These are phyloP conservation scores for Saccharomycopsis crataegensis DNA, from an alignment of 1,139 yeast species.

Conservation along the genomic window DNA sequence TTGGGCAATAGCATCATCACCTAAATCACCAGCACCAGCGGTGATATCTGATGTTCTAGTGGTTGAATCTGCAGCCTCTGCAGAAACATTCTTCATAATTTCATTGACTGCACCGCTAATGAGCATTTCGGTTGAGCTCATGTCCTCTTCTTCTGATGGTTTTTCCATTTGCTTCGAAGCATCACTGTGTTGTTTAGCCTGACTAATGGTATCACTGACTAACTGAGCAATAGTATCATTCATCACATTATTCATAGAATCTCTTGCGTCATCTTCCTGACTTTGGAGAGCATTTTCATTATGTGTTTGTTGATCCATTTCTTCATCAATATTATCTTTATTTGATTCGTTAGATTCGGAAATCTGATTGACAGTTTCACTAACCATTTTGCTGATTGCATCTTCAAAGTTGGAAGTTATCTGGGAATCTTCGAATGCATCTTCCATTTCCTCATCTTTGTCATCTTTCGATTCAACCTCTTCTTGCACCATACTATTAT, in stretches of 20 bases:
- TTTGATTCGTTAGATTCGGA: not conserved
- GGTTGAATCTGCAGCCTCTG: not conserved
- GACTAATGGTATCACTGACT: constrained; percentile 2
- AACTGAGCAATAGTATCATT: constrained; percentile 8
- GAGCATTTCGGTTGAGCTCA: constrained; percentile 1
- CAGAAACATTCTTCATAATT: constrained; percentile 11
- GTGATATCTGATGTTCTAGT: not conserved
- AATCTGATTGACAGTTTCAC: constrained; percentile 7
- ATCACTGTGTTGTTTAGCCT: not conserved
- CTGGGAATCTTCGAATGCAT: not conserved
- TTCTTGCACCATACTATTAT: not conserved
- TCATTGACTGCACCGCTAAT: constrained; percentile 17
- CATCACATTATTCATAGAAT: not conserved
- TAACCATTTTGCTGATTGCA: constrained; percentile 8
- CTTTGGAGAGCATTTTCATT: not conserved
- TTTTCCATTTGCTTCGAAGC: not conserved
- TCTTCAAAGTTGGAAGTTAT: not conserved
- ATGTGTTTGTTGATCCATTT: not conserved
- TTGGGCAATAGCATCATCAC: constrained; percentile 18
- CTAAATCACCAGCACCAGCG: not conserved
- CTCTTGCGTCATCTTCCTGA: not conserved
- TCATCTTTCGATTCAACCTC: constrained; percentile 2
- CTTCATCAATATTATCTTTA: not conserved
- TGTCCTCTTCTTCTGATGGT: not conserved
- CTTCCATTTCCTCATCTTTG: constrained; percentile 8